These are phyloP conservation scores for Brasenia schreberi DNA, from an alignment of 164 flowering plant species.

Conservation along the genomic window DNA sequence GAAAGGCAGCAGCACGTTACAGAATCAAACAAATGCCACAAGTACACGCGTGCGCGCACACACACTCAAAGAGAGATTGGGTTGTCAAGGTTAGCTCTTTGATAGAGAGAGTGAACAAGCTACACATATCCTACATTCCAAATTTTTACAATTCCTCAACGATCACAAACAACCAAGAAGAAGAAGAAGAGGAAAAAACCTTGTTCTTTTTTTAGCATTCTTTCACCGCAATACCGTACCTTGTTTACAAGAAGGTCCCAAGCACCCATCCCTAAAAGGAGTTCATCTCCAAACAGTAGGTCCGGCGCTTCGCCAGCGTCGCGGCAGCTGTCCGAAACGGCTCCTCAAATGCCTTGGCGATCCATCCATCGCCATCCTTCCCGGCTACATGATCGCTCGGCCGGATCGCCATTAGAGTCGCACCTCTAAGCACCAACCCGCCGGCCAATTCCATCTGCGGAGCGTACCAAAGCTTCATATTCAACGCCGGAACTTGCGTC, in stretches of 20 bases:
- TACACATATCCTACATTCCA: not conserved
- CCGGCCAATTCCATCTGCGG: constrained; percentile 60
- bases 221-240: not conserved
- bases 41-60: too few species aligned
- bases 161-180: not conserved
- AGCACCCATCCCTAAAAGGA: constrained; percentile 37
- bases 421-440: constrained; percentile 71
- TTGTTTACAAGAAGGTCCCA: not conserved
- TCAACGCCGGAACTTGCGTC: constrained; percentile 78
- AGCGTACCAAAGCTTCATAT: constrained; percentile 86
- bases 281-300: constrained; percentile 91
- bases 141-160: not conserved
- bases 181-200: not conserved
- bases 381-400: constrained; percentile 53
- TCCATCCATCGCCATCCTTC: constrained; percentile 58
- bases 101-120: not conserved
- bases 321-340: constrained; percentile 43
- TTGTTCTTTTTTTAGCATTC: not conserved
- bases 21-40: too few species aligned
- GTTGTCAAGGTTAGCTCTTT: not conserved
- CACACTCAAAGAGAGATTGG: not conserved
- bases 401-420: constrained; percentile 77
- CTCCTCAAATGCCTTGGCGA: constrained; percentile 62
- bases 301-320: constrained; percentile 62
- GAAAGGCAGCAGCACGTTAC: too few species aligned